phyloP scores from a whole-genome alignment of 2,329 filamentous ascomycete genomes.

The Stachybotrys chlorohalonatus region DNA sequence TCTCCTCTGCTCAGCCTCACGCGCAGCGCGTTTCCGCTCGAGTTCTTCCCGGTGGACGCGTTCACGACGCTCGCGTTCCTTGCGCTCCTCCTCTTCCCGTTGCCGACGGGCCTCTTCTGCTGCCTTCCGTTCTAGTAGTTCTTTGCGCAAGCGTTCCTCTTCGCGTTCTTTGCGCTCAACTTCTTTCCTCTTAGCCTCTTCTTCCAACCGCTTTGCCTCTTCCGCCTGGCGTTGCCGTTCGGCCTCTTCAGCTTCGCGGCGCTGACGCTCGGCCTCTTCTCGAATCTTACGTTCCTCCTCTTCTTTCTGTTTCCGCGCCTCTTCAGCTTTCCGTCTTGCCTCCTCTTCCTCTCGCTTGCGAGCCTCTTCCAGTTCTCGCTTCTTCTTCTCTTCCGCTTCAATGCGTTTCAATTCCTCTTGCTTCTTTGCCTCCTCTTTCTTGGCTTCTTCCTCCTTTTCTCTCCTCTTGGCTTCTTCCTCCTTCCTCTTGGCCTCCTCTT shows the following conservation, averaged over 20 bases:
- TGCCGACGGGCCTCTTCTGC: slow-evolving; percentile 39
- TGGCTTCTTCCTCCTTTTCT: slow-evolving; percentile 9
- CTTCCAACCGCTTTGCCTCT: slow-evolving; percentile 19
- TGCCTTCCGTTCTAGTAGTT: slow-evolving; percentile 37
- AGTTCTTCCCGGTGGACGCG: slow-evolving; percentile 33
- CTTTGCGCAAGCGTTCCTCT: slow-evolving; percentile 34
- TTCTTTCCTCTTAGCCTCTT: slow-evolving; percentile 26
- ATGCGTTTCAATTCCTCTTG: slow-evolving; percentile 22
- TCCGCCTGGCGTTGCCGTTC: slow-evolving; percentile 11
- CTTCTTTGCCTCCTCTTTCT: slow-evolving; percentile 17
- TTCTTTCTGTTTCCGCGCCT: slow-evolving; percentile 5
- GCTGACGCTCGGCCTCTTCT: slow-evolving; percentile 7
- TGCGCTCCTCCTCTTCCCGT: slow-evolving; percentile 43
- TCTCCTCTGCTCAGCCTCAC: slow-evolving; percentile 42
- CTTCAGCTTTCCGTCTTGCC: slow-evolving; percentile 12
- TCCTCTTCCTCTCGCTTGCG: slow-evolving; percentile 17
- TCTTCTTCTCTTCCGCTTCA: slow-evolving; percentile 26
- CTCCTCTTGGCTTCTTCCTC: slow-evolving; percentile 10
- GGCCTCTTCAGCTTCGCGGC: slow-evolving; percentile 16
- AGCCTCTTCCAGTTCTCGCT: slow-evolving; percentile 19
- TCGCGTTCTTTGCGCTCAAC: slow-evolving; percentile 29
- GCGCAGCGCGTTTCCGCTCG: slow-evolving; percentile 39
- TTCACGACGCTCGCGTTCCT: slow-evolving; percentile 38
- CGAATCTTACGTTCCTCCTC: slow-evolving; percentile 6
- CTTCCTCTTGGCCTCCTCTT: slow-evolving; percentile 9